Conservation (phyloP, 108 stramenopile genomes). For the Nitzschia inconspicua region DNA sequence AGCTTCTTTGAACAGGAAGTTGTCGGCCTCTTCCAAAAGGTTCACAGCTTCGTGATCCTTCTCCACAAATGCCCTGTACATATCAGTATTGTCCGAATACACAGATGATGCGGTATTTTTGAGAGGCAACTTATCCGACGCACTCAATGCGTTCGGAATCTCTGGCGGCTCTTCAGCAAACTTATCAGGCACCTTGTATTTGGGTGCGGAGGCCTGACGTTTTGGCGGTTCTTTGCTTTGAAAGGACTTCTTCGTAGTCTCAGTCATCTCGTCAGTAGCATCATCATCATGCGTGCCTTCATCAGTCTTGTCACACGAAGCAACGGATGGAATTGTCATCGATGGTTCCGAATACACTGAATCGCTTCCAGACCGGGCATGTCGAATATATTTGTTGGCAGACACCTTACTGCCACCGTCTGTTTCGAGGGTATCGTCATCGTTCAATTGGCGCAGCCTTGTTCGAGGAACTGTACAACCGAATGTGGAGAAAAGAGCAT, state of each 20-base stretch:
- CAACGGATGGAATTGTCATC: not conserved
- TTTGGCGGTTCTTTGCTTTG: not conserved
- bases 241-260: not conserved
- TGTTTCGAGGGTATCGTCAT: not conserved
- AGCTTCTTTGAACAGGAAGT: not conserved
- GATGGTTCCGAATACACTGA: slow-evolving; percentile 1
- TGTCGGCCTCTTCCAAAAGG: not conserved
- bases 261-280: slow-evolving; percentile 5
- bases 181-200: not conserved
- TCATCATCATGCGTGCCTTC: no score
- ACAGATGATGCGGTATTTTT: not conserved
- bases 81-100: not conserved
- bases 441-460: not conserved
- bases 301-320: no score
- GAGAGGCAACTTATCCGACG: not conserved
- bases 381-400: not conserved
- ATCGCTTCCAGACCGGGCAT: slow-evolving; percentile 1
- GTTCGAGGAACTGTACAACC: slow-evolving; percentile 4
- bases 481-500: not conserved
- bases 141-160: not conserved
- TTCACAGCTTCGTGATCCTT: slow-evolving; percentile 1
- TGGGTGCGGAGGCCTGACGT: not conserved
- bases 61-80: not conserved
- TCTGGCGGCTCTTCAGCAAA: not conserved
- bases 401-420: not conserved